Evolutionary conservation across 108 stramenopile genomes (phyloP).

Genomic region (Pseudonitzschia delicatissima): DNA sequence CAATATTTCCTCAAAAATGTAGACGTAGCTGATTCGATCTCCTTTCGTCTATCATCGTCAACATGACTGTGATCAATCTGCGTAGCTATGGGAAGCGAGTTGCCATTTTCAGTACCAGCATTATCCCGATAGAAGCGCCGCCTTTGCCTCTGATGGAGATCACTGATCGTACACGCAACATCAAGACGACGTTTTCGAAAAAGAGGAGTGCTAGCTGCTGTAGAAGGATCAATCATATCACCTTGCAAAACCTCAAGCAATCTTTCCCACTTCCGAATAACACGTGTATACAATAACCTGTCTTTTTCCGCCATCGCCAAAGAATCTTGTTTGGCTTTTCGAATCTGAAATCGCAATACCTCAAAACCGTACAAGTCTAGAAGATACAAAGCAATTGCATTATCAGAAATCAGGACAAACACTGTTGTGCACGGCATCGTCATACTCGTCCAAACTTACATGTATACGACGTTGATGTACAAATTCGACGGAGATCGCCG

Average conservation of each 20-base stretch:
- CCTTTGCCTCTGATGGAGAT: slow-evolving; percentile 68
- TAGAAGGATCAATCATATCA: slow-evolving; percentile 64
- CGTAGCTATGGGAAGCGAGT: not conserved
- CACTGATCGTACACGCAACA: slow-evolving; percentile 71
- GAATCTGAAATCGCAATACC: slow-evolving; percentile 40
- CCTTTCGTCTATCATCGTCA: slow-evolving; percentile 26
- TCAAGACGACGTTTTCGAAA: slow-evolving; percentile 79
- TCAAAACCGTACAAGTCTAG: slow-evolving; percentile 66
- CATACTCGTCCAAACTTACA: slow-evolving; percentile 19
- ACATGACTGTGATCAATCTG: not conserved
- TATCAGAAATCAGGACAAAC: not conserved
- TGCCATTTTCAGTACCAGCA: not conserved
- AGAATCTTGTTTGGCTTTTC: slow-evolving; percentile 20
- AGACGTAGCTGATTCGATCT: slow-evolving; percentile 55
- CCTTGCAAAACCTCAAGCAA: slow-evolving; percentile 70
- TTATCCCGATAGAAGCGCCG: slow-evolving; percentile 37
- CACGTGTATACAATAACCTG: slow-evolving; percentile 19
- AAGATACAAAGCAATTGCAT: not conserved
- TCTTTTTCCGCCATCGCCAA: slow-evolving; percentile 10
- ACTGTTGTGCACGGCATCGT: not conserved
- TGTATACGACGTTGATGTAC: slow-evolving; percentile 81
- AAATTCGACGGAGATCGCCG: slow-evolving; percentile 63
- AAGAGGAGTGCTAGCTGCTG: slow-evolving; percentile 43
- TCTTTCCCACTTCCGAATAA: slow-evolving; percentile 73
- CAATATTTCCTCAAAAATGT: slow-evolving; percentile 55